A percentile compares a stretch with the other conserved stretches of the same genome.
These are phyloP conservation scores for Jacaranda mimosifolia DNA, from an alignment of 257 asterid species.

Conservation along the genomic window DNA sequence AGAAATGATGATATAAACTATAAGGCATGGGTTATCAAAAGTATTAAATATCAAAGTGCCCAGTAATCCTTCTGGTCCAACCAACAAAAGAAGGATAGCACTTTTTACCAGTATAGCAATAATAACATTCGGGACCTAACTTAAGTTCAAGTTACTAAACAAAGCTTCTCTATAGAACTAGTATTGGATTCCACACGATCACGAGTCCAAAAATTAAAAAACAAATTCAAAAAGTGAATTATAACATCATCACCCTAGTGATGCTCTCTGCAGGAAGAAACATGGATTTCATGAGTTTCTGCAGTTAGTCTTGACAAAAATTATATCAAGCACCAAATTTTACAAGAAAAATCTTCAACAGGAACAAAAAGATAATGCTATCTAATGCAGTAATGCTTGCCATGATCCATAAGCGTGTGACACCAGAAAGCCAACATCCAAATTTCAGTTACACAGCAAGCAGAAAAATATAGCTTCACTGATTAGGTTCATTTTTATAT, in stretches of 20 bases:
- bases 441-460: constrained; percentile 24
- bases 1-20: constrained; percentile 13
- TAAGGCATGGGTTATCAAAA: not conserved
- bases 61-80: not conserved
- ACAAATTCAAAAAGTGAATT: not conserved
- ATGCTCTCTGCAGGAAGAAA: not conserved
- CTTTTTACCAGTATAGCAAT: not conserved
- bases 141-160: not conserved
- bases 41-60: not conserved
- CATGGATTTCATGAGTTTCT: not conserved
- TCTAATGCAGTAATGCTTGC: not conserved
- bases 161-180: not conserved
- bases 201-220: not conserved
- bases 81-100: not conserved
- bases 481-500: not conserved
- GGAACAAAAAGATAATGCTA: not conserved
- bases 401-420: not conserved
- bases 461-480: constrained; percentile 1
- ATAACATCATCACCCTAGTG: constrained; percentile 5
- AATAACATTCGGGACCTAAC: not conserved
- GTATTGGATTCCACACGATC: not conserved
- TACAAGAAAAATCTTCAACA: not conserved
- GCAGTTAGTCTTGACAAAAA: not conserved
- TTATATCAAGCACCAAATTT: not conserved
- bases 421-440: no score